These are phyloP conservation scores for Lagenaria siceraria DNA, from an alignment of 306 rosid genomes.

Conservation along the genomic window DNA sequence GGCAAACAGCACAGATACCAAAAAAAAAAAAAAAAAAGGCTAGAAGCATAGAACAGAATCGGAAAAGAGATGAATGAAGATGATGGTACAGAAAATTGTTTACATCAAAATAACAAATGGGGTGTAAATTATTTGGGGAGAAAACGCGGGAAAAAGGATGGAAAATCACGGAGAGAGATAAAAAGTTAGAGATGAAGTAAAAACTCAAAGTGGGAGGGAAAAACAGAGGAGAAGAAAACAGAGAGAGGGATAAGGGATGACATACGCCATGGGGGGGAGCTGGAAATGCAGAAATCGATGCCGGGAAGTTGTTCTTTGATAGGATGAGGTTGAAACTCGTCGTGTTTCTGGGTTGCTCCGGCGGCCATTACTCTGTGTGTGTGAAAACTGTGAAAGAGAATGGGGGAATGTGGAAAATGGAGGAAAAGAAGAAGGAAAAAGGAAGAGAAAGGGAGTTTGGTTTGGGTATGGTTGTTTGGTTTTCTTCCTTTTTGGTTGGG, in stretches of 20 bases:
- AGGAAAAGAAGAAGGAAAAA: not conserved
- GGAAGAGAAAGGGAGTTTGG: not conserved
- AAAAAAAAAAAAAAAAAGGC: not conserved
- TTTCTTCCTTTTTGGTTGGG: not conserved
- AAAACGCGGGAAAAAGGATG: not conserved
- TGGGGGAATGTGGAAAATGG: not conserved
- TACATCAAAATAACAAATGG: not conserved
- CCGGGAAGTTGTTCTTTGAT: conserved; percentile 79
- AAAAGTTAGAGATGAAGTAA: not conserved
- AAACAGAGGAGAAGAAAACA: conserved; percentile 4
- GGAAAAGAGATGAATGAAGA: not conserved
- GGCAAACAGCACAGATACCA: not conserved
- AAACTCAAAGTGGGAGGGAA: not conserved
- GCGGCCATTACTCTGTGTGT: not conserved
- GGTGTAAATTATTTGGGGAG: too few relatives aligned
- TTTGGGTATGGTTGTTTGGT: not conserved
- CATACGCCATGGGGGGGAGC: conserved; percentile 74
- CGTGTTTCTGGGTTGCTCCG: conserved; percentile 28
- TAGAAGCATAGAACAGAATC: not conserved
- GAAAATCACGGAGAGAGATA: not conserved
- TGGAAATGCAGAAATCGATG: conserved; percentile 53
- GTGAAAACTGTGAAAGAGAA: not conserved
- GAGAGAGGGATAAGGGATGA: not conserved
- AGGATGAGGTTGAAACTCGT: conserved; percentile 64
- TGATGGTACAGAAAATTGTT: not conserved